Evolutionary conservation across 2,329 filamentous ascomycete species (phyloP).

Genomic region (Microdochium trichocladiopsis): DNA sequence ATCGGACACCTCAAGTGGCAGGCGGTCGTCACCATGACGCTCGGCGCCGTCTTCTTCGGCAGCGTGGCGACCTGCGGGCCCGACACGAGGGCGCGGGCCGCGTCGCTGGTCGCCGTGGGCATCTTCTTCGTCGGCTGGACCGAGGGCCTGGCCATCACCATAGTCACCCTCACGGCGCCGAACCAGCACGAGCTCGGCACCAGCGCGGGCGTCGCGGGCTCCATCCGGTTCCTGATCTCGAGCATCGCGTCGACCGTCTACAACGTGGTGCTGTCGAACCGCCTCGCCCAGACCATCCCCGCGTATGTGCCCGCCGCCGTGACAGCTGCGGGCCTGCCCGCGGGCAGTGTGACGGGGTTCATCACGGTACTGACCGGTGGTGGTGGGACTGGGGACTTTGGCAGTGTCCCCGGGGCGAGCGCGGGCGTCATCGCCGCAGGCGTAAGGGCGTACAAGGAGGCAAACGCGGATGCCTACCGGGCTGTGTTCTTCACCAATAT

Average conservation of each 20-base stretch:
- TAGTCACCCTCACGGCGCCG: conserved; percentile 22
- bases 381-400: conserved; percentile 19
- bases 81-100: conserved; percentile 16
- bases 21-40: conserved; percentile 19
- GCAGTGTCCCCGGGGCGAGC: conserved; percentile 20
- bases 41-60: conserved; percentile 22
- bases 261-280: conserved; percentile 22
- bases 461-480: conserved; percentile 24
- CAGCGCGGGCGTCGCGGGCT: conserved; percentile 24
- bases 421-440: conserved; percentile 19
- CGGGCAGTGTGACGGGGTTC: conserved; percentile 23
- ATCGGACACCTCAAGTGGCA: conserved; percentile 24
- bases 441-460: conserved; percentile 19
- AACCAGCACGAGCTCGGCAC: conserved; percentile 27
- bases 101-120: conserved; percentile 19
- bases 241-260: conserved; percentile 25
- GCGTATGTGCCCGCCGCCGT: conserved; percentile 22
- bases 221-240: conserved; percentile 25
- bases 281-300: conserved; percentile 20
- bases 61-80: conserved; percentile 18
- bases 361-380: conserved; percentile 15
- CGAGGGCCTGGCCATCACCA: conserved; percentile 24
- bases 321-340: conserved; percentile 27
- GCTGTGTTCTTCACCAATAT: conserved; percentile 26
- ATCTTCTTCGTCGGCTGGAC: conserved; percentile 27